Evolutionary conservation across 1,139 yeast genomes (phyloP).

Genomic region (Tardiomyces depauwii): DNA sequence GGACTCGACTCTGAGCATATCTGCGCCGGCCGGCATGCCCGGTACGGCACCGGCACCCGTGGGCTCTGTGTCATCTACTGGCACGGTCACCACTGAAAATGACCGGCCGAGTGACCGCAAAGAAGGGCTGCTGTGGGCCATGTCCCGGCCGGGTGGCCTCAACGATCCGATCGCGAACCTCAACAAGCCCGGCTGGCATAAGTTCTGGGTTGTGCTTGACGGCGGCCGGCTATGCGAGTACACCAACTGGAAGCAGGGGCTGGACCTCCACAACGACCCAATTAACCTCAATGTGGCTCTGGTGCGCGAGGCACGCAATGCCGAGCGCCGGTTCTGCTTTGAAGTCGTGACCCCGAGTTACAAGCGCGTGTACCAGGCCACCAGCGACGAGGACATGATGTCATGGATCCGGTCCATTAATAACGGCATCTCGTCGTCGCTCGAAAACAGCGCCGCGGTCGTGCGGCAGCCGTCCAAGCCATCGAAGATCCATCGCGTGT

Average conservation of each 20-base stretch:
- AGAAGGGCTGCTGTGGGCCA: slow-evolving; percentile 53
- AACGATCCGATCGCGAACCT: slow-evolving; percentile 47
- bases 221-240: slow-evolving; percentile 61
- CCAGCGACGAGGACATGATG: slow-evolving; percentile 54
- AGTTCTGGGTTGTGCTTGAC: slow-evolving; percentile 73
- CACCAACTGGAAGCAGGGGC: slow-evolving; percentile 72
- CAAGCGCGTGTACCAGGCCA: slow-evolving; percentile 69
- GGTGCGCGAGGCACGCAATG: slow-evolving; percentile 40
- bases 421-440: slow-evolving; percentile 27
- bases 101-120: slow-evolving; percentile 18
- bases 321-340: slow-evolving; percentile 48
- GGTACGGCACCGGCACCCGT: not conserved
- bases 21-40: not conserved
- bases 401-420: slow-evolving; percentile 54
- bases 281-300: slow-evolving; percentile 64
- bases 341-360: slow-evolving; percentile 67
- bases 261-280: slow-evolving; percentile 53
- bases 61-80: no score
- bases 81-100: slow-evolving; percentile 3
- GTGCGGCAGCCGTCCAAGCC: not conserved
- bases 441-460: slow-evolving; percentile 11
- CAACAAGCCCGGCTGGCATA: slow-evolving; percentile 73
- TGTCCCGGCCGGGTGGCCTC: slow-evolving; percentile 30
- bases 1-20: not conserved
- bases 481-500: not conserved